Conservation (phyloP, 768 basidiomycete species). For the Mycena belliarum region DNA sequence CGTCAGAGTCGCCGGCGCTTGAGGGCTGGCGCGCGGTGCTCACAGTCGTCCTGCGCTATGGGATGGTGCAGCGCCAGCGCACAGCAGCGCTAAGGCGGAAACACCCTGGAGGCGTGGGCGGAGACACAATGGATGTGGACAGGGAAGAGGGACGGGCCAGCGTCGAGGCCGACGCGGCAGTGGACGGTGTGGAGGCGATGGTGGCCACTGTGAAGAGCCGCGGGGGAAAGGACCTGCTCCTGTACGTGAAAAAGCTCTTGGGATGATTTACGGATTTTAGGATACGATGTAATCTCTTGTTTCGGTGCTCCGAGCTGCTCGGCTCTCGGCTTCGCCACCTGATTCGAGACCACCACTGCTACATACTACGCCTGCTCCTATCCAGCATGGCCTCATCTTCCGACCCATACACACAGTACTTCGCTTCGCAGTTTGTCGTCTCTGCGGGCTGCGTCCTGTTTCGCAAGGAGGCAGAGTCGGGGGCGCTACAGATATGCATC, state of each 20-base stretch:
- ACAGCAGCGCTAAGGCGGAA: conserved; percentile 28
- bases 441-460: conserved; percentile 46
- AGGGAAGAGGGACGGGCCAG: conserved; percentile 21
- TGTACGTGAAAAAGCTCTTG: conserved; percentile 59
- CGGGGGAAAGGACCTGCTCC: conserved; percentile 71
- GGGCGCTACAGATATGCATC: conserved; percentile 39
- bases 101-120: conserved; percentile 15
- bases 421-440: conserved; percentile 33
- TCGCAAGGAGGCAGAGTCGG: conserved; percentile 22
- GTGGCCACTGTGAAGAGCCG: conserved; percentile 72
- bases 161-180: background rate
- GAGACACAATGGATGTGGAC: conserved; percentile 42
- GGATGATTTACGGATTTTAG: background rate
- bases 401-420: conserved; percentile 13
- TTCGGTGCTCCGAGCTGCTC: background rate
- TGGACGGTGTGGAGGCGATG: conserved; percentile 67
- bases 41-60: conserved; percentile 64
- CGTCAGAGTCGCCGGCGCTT: conserved; percentile 29
- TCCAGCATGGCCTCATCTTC: background rate
- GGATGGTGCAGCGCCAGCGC: conserved; percentile 57
- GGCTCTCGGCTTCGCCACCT: background rate
- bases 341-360: background rate
- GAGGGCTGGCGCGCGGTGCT: conserved; percentile 87
- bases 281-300: no score
- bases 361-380: background rate